Base-by-base conservation (phyloP, 2,329 filamentous ascomycete genomes). In the Annulohypoxylon truncatum region DNA sequence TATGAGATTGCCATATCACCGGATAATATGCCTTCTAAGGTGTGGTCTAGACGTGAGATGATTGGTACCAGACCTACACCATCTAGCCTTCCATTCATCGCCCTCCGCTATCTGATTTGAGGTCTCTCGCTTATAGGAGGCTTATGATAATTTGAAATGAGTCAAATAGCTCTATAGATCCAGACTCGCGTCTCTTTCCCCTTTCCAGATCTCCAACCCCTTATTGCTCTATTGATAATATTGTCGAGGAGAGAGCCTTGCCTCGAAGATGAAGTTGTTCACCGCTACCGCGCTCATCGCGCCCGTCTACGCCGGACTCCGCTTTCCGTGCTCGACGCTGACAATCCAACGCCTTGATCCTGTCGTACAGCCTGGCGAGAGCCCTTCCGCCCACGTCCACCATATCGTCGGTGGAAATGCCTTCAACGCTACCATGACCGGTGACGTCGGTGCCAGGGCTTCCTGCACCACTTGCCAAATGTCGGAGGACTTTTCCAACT, bases 361-460 rank as follows among this genome's bases (percentile, higher is more conserved):
- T 1, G 71, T 77, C 2, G 75, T 76, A 5, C 69, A 77, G 54
- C 75, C 75, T 3, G 75, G 74, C 10, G 67, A 66, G 9, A 64
- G 28, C 22, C 75, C 75, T 3, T 76, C 74, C 4, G 59, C 74
- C 13, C 75, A 77, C 31, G 64, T 77, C 8, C 75, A 77, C 62
- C 75, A 77, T 42, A 77, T 77, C 47, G 71, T 77, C 20, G 75
- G 75, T 38, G 75, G 75, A 40, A 76, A 76, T 62, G 74, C 73
- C 13, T 77, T 77, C 71, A 76, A 75, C 52, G 73, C 74, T 9
- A 73, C 69, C 20, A 77, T 77, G 69, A 63, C 57, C 15, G 73
- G 73, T 2, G 71, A 77, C 63, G 69, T 76, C 29, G 73, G 73
- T 12, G 71, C 35, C 15, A 67, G 71, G 40, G 74, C 50, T n/a